Evolutionary conservation across 2,329 filamentous ascomycete species (phyloP).

Genomic region (Arthrobotrys entomopaga): DNA sequence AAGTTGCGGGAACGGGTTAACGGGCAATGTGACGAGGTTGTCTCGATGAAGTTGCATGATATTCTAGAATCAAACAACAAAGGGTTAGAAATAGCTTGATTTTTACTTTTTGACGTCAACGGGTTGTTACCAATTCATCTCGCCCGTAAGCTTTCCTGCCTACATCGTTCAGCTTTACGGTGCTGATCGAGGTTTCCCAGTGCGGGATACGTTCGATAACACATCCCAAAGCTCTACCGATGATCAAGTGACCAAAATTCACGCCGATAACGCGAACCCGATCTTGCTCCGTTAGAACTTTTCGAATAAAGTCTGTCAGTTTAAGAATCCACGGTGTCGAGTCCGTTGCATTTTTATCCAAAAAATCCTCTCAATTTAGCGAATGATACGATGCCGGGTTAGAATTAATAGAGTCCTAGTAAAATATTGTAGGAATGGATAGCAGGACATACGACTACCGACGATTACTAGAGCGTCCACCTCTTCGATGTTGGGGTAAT

Average conservation of each 20-base stretch:
- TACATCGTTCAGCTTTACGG: slow-evolving; percentile 73
- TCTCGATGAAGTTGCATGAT: slow-evolving; percentile 91
- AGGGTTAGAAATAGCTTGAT: neutral
- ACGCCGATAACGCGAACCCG: slow-evolving; percentile 79
- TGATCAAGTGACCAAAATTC: slow-evolving; percentile 89
- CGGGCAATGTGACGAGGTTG: slow-evolving; percentile 67
- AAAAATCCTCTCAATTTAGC: slow-evolving; percentile 29
- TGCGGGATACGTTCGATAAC: slow-evolving; percentile 73
- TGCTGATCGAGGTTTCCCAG: slow-evolving; percentile 83
- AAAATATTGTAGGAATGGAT: slow-evolving; percentile 15
- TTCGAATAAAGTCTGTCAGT: slow-evolving; percentile 74
- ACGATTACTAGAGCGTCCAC: slow-evolving; percentile 86
- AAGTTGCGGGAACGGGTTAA: slow-evolving; percentile 62
- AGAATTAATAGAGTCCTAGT: slow-evolving; percentile 17
- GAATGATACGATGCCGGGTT: neutral
- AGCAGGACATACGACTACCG: slow-evolving; percentile 71
- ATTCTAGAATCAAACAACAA: slow-evolving; percentile 63
- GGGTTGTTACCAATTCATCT: slow-evolving; percentile 63
- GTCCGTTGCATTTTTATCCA: slow-evolving; percentile 72
- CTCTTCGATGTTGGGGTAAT: slow-evolving; percentile 77
- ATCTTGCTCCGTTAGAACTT: slow-evolving; percentile 69
- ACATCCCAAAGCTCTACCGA: slow-evolving; percentile 76
- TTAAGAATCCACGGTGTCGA: slow-evolving; percentile 78
- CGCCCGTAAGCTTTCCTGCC: slow-evolving; percentile 78
- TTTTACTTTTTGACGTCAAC: neutral